Percentiles rank a stretch among this genome's conserved stretches.
Conservation (phyloP, 192 early-diverging fungal species). For the Backusella westeae region DNA sequence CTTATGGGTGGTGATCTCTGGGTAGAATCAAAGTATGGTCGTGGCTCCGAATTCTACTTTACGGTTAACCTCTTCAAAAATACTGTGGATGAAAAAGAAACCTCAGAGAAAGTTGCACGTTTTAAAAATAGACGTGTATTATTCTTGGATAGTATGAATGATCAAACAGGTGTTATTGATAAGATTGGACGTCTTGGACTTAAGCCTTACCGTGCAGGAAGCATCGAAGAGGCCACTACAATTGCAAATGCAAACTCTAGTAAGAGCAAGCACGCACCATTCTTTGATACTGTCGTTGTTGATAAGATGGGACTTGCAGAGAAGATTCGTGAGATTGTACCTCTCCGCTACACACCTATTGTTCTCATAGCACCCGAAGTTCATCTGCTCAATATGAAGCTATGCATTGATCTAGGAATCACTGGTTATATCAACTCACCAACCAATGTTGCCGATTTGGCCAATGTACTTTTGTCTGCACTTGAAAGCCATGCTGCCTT, state of each 20-base stretch:
- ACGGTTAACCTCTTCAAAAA: constrained; percentile 55
- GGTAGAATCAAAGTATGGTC: constrained; percentile 70
- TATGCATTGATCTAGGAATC: constrained; percentile 65
- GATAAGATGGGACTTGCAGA: constrained; percentile 55
- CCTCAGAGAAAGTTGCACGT: constrained; percentile 47
- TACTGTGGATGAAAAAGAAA: constrained; percentile 35
- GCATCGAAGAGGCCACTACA: constrained; percentile 47
- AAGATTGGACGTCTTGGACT: constrained; percentile 49
- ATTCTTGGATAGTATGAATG: constrained; percentile 55
- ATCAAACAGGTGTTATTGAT: constrained; percentile 44
- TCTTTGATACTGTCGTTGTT: constrained; percentile 68
- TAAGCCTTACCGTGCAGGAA: constrained; percentile 39
- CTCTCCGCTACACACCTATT: constrained; percentile 67
- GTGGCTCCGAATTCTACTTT: constrained; percentile 78
- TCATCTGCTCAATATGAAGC: constrained; percentile 59
- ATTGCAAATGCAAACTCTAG: constrained; percentile 26
- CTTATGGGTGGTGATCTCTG: constrained; percentile 79
- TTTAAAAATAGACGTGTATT: constrained; percentile 62
- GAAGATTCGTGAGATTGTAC: constrained; percentile 52
- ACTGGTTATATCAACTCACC: constrained; percentile 66
- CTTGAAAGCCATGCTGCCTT: constrained; percentile 63
- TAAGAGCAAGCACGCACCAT: constrained; percentile 33
- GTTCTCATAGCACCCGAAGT: constrained; percentile 59
- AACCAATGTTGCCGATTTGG: constrained; percentile 54
- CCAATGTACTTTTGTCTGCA: constrained; percentile 66